Evolutionary conservation across 371 early-diverging fungal genomes (phyloP).

Genomic region (Mortierella sp.): DNA sequence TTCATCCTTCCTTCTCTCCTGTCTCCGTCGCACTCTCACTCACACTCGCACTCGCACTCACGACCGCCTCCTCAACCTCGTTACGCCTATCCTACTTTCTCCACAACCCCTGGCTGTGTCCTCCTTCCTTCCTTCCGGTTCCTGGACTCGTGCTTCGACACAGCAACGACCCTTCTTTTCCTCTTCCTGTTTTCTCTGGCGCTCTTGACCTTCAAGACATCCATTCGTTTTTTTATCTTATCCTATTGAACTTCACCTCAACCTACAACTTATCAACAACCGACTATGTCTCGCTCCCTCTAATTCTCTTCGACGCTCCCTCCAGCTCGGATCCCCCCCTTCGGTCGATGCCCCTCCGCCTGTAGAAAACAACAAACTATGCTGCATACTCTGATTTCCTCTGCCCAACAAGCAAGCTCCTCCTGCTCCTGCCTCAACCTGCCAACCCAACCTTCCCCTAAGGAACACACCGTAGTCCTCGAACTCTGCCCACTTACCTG

Average conservation of each 20-base stretch:
- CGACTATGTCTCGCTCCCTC: slow-evolving; percentile 20
- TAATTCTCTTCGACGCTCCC: slow-evolving; percentile 24
- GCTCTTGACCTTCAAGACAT: not conserved
- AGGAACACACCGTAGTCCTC: slow-evolving; percentile 15
- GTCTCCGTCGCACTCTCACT: not conserved
- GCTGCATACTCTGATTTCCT: slow-evolving; percentile 21
- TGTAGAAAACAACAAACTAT: slow-evolving; percentile 34
- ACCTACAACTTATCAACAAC: not conserved
- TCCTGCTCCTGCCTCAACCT: slow-evolving; percentile 25
- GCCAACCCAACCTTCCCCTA: slow-evolving; percentile 22
- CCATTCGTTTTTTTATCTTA: not conserved
- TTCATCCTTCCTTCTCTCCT: not conserved
- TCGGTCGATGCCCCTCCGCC: slow-evolving; percentile 28
- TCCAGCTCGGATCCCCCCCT: slow-evolving; percentile 23
- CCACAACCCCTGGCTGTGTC: slow-evolving; percentile 1
- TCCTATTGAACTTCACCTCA: not conserved
- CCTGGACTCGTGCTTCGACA: slow-evolving; percentile 7
- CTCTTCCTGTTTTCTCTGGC: slow-evolving; percentile 1
- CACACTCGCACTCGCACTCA: not conserved
- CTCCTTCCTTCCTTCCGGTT: slow-evolving; percentile 7
- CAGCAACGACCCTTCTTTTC: slow-evolving; percentile 7
- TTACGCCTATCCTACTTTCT: not conserved
- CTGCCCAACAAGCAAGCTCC: slow-evolving; percentile 35
- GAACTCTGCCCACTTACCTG: slow-evolving; percentile 5
- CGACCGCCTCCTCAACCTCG: not conserved